Evolutionary conservation across 805 yeast species (phyloP).

Genomic region (Saturnispora halmiae): DNA sequence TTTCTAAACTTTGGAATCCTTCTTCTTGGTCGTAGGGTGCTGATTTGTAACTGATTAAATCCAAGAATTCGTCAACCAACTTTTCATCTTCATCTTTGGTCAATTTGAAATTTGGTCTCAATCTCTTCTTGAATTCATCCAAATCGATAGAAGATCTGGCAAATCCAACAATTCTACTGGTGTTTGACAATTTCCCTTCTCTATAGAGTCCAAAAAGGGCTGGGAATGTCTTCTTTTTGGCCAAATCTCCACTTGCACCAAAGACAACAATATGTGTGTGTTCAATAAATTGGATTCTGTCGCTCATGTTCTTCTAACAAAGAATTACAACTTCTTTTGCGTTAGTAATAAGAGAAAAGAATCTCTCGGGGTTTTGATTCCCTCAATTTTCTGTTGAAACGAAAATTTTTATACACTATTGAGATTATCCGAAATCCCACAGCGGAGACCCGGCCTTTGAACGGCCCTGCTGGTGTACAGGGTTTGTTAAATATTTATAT

Average conservation of each 20-base stretch:
- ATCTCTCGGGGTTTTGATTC: too few species aligned
- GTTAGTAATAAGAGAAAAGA: neutral
- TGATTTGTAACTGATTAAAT: constrained; percentile 54
- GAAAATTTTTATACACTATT: too few species aligned
- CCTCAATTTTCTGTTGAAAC: too few species aligned
- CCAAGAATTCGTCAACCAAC: constrained; percentile 50
- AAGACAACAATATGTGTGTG: constrained; percentile 71
- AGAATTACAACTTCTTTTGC: too few species aligned
- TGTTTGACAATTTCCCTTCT: constrained; percentile 65
- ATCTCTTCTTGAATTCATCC: constrained; percentile 60
- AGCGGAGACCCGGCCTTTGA: too few species aligned
- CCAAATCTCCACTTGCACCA: constrained; percentile 94
- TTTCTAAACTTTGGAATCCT: constrained; percentile 55
- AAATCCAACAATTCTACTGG: constrained; percentile 77
- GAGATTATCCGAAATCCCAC: too few species aligned
- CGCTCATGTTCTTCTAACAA: too few species aligned
- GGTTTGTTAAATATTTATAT: too few species aligned
- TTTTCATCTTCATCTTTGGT: constrained; percentile 24
- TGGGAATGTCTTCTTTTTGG: constrained; percentile 91
- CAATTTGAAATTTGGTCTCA: constrained; percentile 50
- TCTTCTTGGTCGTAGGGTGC: constrained; percentile 77
- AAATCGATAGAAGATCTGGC: constrained; percentile 73
- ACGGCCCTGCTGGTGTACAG: too few species aligned
- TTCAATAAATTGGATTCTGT: constrained; percentile 41
- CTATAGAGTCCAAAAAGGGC: constrained; percentile 69